Conservation (phyloP, 169 alveolate genomes). For the Perkinsus olseni region DNA sequence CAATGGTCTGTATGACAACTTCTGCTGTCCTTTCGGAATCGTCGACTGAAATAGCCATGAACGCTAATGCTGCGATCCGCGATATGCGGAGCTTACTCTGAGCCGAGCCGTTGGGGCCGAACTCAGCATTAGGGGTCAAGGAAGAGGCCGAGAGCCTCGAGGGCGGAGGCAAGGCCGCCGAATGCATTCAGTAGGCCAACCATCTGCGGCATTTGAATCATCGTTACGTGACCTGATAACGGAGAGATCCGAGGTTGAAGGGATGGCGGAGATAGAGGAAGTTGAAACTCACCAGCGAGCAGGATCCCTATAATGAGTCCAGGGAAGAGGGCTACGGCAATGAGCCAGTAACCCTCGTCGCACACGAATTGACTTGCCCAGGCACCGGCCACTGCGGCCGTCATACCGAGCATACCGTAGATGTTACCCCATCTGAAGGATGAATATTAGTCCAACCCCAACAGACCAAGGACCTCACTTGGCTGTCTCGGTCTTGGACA, state of each 20-base stretch:
- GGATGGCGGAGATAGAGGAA: not conserved
- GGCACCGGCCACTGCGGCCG: not conserved
- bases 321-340: not conserved
- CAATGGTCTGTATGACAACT: conserved; percentile 53
- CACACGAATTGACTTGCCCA: not conserved
- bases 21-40: conserved; percentile 76
- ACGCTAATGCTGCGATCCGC: conserved; percentile 56
- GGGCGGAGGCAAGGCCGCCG: conserved; percentile 75
- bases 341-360: not conserved
- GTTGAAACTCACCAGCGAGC: not conserved
- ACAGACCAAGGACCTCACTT: not conserved
- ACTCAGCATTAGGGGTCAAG: conserved; percentile 32
- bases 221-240: conserved; percentile 48
- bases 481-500: not conserved
- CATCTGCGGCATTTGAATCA: conserved; percentile 71
- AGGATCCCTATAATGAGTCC: not conserved
- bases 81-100: conserved; percentile 46
- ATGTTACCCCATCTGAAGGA: not conserved
- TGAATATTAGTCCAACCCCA: not conserved
- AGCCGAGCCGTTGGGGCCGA: not conserved
- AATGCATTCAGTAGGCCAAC: conserved; percentile 78
- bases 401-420: not conserved
- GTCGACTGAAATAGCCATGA: conserved; percentile 67
- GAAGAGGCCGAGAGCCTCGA: conserved; percentile 42
- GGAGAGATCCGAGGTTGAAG: not conserved